Base-by-base conservation (phyloP, 2,329 filamentous ascomycete species). In the Chaetomium globosum region DNA sequence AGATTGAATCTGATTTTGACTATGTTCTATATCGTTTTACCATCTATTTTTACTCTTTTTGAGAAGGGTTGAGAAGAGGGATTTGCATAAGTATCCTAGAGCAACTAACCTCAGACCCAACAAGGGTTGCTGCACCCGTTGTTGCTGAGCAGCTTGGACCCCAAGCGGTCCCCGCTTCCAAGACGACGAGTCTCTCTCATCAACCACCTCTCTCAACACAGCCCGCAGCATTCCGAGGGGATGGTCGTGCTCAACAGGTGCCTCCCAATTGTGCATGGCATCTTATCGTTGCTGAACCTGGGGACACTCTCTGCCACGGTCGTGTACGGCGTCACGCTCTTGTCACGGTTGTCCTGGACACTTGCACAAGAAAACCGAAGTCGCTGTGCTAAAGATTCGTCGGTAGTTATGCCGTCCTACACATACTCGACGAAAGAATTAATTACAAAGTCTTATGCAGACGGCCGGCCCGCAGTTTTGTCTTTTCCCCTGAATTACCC, bases 231-330 rank as follows among this genome's bases (percentile, higher is more conserved):
- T 73, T 95, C 90, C 5, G 83, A 88, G 71, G 91, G 94, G 80
- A 97, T 98, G 93, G 77, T 86, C 71, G 82, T 82, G 9, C 77
- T 96, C 72, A 96, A 94, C 81, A 90, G 87, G 79, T 83, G 82
- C 68, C 98, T 98, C 76, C 87, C 85, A 19, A 85, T 85, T 67
- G 77, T 97, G 64, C 95, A 99, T 77, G 92, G 93, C 6, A 79
- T 91, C 56, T 96, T 92, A 8, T 90, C 90, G 31, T 76, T 96
- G 67, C 76, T 96, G 23, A 97, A 97, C 76, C 74, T 98, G 65
- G 77, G 84, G 1, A 89, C 87, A 0, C 82, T 96, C 57, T 76
- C 89, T 51, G 87, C 88, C 0, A 88, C 89, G 51, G 74, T 96
- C 3, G 87, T 83, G 72, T 98, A 98, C 79, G 94, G 92, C 0